Conservation (phyloP, 1,284 basidiomycete species). For the Tetrapyrgos nigripes region DNA sequence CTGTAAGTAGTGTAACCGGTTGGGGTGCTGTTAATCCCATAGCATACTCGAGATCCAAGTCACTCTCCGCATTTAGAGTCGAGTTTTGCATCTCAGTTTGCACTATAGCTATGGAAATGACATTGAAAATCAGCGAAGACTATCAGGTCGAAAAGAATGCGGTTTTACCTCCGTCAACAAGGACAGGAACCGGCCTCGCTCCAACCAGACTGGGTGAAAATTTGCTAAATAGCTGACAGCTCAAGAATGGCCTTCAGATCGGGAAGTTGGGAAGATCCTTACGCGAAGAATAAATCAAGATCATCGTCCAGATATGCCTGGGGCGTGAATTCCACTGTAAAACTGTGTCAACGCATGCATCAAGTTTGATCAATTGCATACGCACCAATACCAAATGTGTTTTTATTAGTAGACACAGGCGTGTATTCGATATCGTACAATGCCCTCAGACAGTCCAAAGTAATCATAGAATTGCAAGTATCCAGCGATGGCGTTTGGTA, state of each 20-base stretch:
- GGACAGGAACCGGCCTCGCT: conserved; percentile 30
- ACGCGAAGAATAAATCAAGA: conserved; percentile 40
- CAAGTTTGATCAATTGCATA: not conserved
- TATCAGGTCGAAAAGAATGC: conserved; percentile 9
- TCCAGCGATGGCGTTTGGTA: conserved; percentile 33
- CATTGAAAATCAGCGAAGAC: not conserved
- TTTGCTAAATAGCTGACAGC: conserved; percentile 31
- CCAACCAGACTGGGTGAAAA: conserved; percentile 40
- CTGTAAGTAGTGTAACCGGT: conserved; percentile 52
- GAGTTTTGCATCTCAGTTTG: conserved; percentile 42
- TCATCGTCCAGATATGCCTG: conserved; percentile 37
- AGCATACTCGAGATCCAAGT: conserved; percentile 57
- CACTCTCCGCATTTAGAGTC: conserved; percentile 56
- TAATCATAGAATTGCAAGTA: conserved; percentile 50
- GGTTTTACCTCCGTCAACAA: conserved; percentile 38
- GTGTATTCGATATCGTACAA: conserved; percentile 52
- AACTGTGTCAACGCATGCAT: not conserved
- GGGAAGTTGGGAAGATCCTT: not conserved
- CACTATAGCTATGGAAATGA: conserved; percentile 12
- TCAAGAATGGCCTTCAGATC: conserved; percentile 20
- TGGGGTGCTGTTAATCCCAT: conserved; percentile 53
- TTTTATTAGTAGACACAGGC: conserved; percentile 45
- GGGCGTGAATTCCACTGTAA: conserved; percentile 36
- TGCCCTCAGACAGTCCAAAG: conserved; percentile 51
- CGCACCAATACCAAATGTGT: conserved; percentile 57